Conservation (phyloP, 305 asterid species). For the Rubia peregrina region DNA sequence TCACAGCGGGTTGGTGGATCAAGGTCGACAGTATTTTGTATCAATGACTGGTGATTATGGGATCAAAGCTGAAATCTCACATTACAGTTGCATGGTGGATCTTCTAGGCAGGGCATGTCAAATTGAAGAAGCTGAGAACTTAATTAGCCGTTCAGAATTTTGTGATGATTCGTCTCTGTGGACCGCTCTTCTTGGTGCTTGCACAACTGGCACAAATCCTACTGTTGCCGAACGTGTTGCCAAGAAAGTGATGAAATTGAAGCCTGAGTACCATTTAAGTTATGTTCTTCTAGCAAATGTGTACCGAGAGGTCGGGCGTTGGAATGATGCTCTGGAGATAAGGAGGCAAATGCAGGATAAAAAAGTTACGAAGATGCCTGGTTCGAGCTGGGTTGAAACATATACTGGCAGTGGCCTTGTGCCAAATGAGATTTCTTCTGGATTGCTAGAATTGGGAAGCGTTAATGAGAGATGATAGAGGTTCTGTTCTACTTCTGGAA, state of each 20-base stretch:
- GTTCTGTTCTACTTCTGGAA: constrained; percentile 2
- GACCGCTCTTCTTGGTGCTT: constrained; percentile 77
- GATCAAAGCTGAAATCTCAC: constrained; percentile 50
- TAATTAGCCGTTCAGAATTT: constrained; percentile 44
- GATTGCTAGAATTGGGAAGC: constrained; percentile 5
- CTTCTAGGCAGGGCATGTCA: constrained; percentile 68
- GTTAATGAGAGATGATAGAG: constrained; percentile 1
- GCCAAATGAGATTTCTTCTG: neutral
- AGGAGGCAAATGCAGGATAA: constrained; percentile 50
- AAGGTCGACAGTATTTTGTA: constrained; percentile 51
- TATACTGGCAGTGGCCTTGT: constrained; percentile 7
- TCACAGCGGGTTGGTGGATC: constrained; percentile 66
- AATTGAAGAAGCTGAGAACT: constrained; percentile 72
- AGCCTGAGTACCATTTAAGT: constrained; percentile 75
- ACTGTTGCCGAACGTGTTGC: constrained; percentile 58
- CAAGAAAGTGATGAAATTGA: constrained; percentile 59
- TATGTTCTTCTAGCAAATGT: constrained; percentile 75
- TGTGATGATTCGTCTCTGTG: constrained; percentile 51
- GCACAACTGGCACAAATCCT: constrained; percentile 51
- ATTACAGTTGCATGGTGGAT: constrained; percentile 84
- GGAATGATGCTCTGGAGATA: constrained; percentile 62
- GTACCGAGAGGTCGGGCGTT: constrained; percentile 68
- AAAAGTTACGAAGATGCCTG: constrained; percentile 59
- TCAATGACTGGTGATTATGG: constrained; percentile 45
- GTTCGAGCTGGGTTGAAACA: constrained; percentile 76